Conservation (phyloP, 1,284 basidiomycete genomes). For the Cyathus pygmaeus region DNA sequence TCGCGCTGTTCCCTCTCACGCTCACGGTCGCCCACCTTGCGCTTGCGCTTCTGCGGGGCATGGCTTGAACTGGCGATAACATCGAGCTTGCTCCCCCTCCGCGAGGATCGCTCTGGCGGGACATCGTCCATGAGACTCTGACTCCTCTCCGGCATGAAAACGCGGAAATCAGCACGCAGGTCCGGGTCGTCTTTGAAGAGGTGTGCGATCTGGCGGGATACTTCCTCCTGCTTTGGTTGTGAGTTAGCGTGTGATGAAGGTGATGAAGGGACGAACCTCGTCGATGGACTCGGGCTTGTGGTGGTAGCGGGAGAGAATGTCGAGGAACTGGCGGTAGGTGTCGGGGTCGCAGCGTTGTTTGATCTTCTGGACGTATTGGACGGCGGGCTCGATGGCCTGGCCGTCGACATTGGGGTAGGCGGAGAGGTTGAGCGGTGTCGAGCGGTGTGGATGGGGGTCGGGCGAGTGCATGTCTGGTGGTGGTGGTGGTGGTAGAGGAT, state of each 20-base stretch:
- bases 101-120: slow-evolving; percentile 22
- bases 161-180: slow-evolving; percentile 89
- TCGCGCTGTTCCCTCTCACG: slow-evolving; percentile 41
- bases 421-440: slow-evolving; percentile 82
- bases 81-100: slow-evolving; percentile 45
- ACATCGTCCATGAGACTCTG: slow-evolving; percentile 60
- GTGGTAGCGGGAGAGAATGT: slow-evolving; percentile 82
- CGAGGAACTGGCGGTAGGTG: slow-evolving; percentile 93
- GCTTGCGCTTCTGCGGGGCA: slow-evolving; percentile 68
- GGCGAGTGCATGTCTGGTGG: slow-evolving; percentile 39
- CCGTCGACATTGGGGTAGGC: slow-evolving; percentile 62
- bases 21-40: slow-evolving; percentile 63
- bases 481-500: too few species aligned
- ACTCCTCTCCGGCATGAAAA: slow-evolving; percentile 85
- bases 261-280: slow-evolving; percentile 65
- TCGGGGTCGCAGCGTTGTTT: slow-evolving; percentile 95
- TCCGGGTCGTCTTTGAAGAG: slow-evolving; percentile 92
- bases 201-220: slow-evolving; percentile 85
- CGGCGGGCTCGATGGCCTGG: slow-evolving; percentile 74
- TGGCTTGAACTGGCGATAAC: slow-evolving; percentile 37
- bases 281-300: slow-evolving; percentile 67
- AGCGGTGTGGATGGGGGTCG: slow-evolving; percentile 54
- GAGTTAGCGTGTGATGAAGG: slow-evolving; percentile 7
- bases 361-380: slow-evolving; percentile 97
- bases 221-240: too few species aligned